Conservation (phyloP, 176 grass and related monocot species). For the Eleusine indica region DNA sequence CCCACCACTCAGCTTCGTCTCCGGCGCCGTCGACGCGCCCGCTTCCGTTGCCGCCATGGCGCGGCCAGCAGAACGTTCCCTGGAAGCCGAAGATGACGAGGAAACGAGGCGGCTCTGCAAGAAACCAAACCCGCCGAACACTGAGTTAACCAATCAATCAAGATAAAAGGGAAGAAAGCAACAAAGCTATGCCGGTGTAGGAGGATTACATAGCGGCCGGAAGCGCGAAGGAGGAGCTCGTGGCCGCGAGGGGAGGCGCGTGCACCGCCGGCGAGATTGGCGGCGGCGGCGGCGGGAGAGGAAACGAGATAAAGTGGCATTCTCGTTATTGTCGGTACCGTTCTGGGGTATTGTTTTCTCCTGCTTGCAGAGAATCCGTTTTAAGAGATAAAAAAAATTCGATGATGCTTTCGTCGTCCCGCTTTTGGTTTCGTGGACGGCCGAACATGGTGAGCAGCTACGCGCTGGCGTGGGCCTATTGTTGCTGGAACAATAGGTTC, state of each 20-base stretch:
- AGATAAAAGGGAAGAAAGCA: neutral
- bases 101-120: constrained; percentile 9
- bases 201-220: neutral
- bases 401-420: neutral
- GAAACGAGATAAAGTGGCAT: constrained; percentile 6
- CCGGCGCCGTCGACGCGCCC: neutral
- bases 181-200: neutral
- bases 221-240: neutral
- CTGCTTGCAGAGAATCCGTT: neutral
- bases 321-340: neutral
- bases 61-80: neutral
- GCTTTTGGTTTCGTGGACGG: neutral
- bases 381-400: neutral
- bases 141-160: neutral
- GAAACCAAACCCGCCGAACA: neutral
- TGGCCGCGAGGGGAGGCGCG: constrained; percentile 21
- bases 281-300: constrained; percentile 34
- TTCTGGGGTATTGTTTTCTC: neutral
- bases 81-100: neutral
- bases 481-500: no score
- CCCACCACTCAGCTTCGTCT: constrained; percentile 10
- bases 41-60: constrained; percentile 12
- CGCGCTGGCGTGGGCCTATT: no score
- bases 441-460: neutral
- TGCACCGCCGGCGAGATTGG: constrained; percentile 1